Conservation (phyloP, 192 early-diverging fungal species). For the Coemansia sp. region DNA sequence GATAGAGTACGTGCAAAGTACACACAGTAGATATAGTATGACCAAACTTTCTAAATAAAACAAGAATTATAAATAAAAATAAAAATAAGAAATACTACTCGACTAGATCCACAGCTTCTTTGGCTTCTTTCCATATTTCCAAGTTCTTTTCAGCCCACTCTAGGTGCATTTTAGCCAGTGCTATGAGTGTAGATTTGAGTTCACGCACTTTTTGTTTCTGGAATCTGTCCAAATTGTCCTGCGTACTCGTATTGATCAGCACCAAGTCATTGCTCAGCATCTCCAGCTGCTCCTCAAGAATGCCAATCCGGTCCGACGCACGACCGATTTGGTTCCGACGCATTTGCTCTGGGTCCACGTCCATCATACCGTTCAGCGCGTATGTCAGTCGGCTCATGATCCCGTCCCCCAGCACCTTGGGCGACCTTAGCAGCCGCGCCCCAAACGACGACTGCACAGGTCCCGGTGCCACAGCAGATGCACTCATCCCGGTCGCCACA, state of each 20-base stretch:
- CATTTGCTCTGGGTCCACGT: slow-evolving; percentile 91
- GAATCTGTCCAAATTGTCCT: slow-evolving; percentile 91
- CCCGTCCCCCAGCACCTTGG: slow-evolving; percentile 50
- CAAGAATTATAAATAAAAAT: neutral
- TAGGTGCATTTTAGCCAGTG: slow-evolving; percentile 71
- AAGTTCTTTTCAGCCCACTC: slow-evolving; percentile 71
- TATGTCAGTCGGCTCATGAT: slow-evolving; percentile 58
- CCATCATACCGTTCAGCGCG: slow-evolving; percentile 91
- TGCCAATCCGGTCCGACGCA: slow-evolving; percentile 77
- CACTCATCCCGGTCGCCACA: neutral
- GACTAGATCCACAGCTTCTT: slow-evolving; percentile 50
- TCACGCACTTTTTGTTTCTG: slow-evolving; percentile 93
- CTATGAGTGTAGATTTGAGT: slow-evolving; percentile 78
- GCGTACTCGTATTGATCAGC: slow-evolving; percentile 80
- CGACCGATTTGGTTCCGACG: slow-evolving; percentile 88
- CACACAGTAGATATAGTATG: no score
- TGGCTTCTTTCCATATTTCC: slow-evolving; percentile 60
- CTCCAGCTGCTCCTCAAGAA: slow-evolving; percentile 82
- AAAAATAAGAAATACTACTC: slow-evolving; percentile 7
- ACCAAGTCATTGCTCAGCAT: slow-evolving; percentile 72
- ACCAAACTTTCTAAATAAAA: no score
- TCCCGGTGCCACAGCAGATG: neutral
- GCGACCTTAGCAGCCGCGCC: slow-evolving; percentile 43
- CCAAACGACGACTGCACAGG: slow-evolving; percentile 25
- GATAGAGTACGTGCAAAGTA: no score